Base-by-base conservation (phyloP, 805 yeast genomes). In the Kazachstania martiniae region DNA sequence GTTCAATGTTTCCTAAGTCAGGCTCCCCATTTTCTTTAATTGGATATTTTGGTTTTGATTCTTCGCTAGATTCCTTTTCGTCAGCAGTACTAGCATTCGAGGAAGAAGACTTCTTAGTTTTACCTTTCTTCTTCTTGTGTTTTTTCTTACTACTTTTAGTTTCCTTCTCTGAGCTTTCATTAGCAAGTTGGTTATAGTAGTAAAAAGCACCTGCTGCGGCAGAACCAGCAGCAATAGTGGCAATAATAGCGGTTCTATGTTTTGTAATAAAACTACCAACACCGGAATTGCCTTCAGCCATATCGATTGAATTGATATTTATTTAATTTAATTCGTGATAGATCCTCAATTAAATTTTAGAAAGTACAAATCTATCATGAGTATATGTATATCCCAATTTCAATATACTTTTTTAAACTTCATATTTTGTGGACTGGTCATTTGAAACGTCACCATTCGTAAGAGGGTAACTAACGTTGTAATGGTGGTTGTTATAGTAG, bases 1-100 rank as follows among this genome's bases (percentile, higher is more conserved):
- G 42, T 8, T 59, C 51, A 16, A 77, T 59, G 30, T 52, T 50
- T 25, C 68, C 59, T 27, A 81, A 48, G 13, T 61, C 63, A 4
- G 89, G 89, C 39, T 73, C 63, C 3, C 85, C 84, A 14, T 67
- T 56, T 2, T 49, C 47, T 41, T 65, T 64, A 12, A 67, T 63
- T n/a, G 87, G 81, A 48, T 71, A 77, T 19, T 38, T 41, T 27
- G 85, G 68, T 35, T 67, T 68, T 31, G 87, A 74, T 39, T 85
- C 78, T 51, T 76, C 80, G 60, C 81, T 87, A 54, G 86, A 84
- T 51, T 77, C 68, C 40, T 62, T 63, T 42, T 81, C 70, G 26
- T 95, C 94, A 41, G 79, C 86, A 39, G 77, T 77, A 32, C 78
- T 72, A 51, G 77, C 68, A 55, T 81, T 85, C 47, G 69, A 71